Evolutionary conservation across 768 basidiomycete species (phyloP).

Genomic region (Russula olivacea): DNA sequence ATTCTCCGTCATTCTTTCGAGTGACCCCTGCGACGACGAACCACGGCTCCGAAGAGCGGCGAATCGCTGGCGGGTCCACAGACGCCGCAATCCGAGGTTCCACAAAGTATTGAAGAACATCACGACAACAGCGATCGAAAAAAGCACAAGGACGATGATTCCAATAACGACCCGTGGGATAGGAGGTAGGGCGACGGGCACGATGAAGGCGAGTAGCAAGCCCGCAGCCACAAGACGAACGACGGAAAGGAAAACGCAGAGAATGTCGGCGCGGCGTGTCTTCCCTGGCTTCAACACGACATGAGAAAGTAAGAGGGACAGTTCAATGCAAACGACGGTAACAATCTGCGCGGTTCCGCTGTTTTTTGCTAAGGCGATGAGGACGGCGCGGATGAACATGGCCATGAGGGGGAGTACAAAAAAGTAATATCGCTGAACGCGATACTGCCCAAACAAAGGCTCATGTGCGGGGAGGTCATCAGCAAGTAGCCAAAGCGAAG

Average conservation of each 20-base stretch:
- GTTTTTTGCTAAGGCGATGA: constrained; percentile 59
- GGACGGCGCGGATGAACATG: constrained; percentile 60
- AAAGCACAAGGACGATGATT: constrained; percentile 63
- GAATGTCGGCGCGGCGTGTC: constrained; percentile 64
- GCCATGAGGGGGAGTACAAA: constrained; percentile 51
- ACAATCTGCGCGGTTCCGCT: constrained; percentile 66
- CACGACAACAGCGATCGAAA: constrained; percentile 62
- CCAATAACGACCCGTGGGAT: constrained; percentile 83
- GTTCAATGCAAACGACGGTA: constrained; percentile 60
- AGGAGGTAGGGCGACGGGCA: constrained; percentile 53
- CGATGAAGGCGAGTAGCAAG: constrained; percentile 71
- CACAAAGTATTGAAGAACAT: constrained; percentile 61
- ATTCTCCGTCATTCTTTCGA: constrained; percentile 31
- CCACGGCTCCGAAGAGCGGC: constrained; percentile 25
- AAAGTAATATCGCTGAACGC: constrained; percentile 61
- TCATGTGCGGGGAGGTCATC: constrained; percentile 42
- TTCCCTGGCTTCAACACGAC: constrained; percentile 56
- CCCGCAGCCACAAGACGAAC: constrained; percentile 65
- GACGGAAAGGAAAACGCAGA: constrained; percentile 59
- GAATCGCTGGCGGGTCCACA: constrained; percentile 28
- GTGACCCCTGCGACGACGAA: constrained; percentile 17
- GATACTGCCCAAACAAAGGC: constrained; percentile 64
- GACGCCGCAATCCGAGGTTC: constrained; percentile 36
- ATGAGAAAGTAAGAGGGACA: constrained; percentile 47
- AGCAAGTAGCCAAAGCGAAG: constrained; percentile 37